Percentiles rank a stretch among this genome's conserved stretches.
Conservation (phyloP, 1,284 basidiomycete species). For the Boletus semigastroideus region DNA sequence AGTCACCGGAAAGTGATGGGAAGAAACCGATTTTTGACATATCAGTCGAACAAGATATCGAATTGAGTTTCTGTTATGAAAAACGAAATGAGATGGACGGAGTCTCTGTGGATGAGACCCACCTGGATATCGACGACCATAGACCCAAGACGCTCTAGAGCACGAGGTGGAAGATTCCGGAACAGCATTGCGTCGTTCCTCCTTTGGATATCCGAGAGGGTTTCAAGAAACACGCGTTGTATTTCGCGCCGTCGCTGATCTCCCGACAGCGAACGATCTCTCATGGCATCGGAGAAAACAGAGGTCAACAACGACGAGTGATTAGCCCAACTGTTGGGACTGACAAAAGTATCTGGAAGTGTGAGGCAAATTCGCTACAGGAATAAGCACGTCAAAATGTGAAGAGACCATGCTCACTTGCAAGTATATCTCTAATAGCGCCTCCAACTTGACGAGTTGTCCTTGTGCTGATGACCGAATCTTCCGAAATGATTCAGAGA, state of each 20-base stretch:
- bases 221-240: slow-evolving; percentile 45
- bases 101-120: slow-evolving; percentile 9
- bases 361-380: slow-evolving; percentile 60
- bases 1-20: slow-evolving; percentile 35
- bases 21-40: slow-evolving; percentile 68
- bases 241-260: slow-evolving; percentile 41
- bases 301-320: slow-evolving; percentile 49
- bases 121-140: slow-evolving; percentile 78
- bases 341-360: slow-evolving; percentile 71
- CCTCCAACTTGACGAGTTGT: slow-evolving; percentile 56
- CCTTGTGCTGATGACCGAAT: slow-evolving; percentile 54
- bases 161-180: slow-evolving; percentile 58
- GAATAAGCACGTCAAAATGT: slow-evolving; percentile 6
- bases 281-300: slow-evolving; percentile 42
- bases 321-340: slow-evolving; percentile 63
- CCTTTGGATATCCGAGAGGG: slow-evolving; percentile 56
- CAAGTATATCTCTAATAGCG: slow-evolving; percentile 52
- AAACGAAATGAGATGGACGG: not conserved
- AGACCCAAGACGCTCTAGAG: slow-evolving; percentile 54
- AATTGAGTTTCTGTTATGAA: slow-evolving; percentile 67
- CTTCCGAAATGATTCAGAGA: slow-evolving; percentile 33
- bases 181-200: slow-evolving; percentile 82
- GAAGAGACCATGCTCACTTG: slow-evolving; percentile 45
- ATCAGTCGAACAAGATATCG: slow-evolving; percentile 70
- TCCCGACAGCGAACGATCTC: slow-evolving; percentile 31